Base-by-base conservation (phyloP, 2,329 filamentous ascomycete genomes). In the Trichoderma sp. region DNA sequence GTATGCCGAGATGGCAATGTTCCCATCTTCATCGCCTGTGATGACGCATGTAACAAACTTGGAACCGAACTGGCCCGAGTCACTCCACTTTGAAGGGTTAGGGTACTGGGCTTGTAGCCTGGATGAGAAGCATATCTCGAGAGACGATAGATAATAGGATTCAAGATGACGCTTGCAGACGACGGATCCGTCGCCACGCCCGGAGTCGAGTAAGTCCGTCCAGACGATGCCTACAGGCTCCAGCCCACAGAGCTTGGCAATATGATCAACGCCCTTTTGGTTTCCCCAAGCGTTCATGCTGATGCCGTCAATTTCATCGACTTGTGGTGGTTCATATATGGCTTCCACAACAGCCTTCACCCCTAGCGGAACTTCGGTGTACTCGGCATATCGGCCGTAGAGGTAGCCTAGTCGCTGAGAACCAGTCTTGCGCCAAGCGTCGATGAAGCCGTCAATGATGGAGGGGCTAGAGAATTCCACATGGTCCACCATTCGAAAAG, bases 11-110 rank as follows among this genome's bases (percentile, higher is more conserved):
- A 99, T 92, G 19, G 90, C 86, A 72, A 99, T 98, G 70, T 93
- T 89, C 66, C 94, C 93, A 58, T 92, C 84, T 71, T 95, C 92
- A 74, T 98, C 94, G 56, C 94, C 94, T n/a, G 92, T 94, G 69
- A 99, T 86, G 52, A 99, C 89, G 78, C 95, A 99, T 0, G 95
- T 98, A 57, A 99, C 94, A 77, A 98, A 98, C 76, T 96, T 95
- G 58, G 94, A 98, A 19, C 95, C 95, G 75, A 97, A 99, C 66
- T 87, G 87, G 54, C 94, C 95, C 3, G 92, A 96, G 74, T 97
- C 94, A 77, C 94, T 97, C 94, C 95, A 99, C 78, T 97, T 98
- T 9, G 92, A 95, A 19, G 93, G 84, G 74, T 96, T 94, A 1
- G 94, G 94, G 73, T 97, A 88, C 74, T 92, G 89, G 8, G 93